Evolutionary conservation across 169 alveolate species (phyloP).

Genomic region (Neospora caninum): DNA sequence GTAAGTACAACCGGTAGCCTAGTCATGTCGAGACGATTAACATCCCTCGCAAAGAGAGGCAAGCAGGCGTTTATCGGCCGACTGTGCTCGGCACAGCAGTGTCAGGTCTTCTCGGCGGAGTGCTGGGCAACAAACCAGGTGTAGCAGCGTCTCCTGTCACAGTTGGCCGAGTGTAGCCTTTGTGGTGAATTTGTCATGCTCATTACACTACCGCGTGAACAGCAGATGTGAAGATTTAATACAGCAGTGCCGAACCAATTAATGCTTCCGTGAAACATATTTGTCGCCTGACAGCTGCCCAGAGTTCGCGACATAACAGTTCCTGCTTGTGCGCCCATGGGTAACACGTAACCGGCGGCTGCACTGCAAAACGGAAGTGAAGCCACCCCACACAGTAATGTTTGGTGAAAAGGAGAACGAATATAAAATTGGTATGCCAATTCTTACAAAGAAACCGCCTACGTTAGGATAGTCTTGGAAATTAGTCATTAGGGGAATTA

Average conservation of each 20-base stretch:
- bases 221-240: not conserved
- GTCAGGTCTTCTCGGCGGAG: not conserved
- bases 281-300: not conserved
- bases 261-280: not conserved
- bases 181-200: not conserved
- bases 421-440: no score
- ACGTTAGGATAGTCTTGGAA: no score
- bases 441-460: no score
- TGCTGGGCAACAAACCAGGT: not conserved
- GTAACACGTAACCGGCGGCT: no score
- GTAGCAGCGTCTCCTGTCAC: not conserved
- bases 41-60: not conserved
- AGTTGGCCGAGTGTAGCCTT: not conserved
- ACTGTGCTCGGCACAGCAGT: not conserved
- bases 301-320: not conserved
- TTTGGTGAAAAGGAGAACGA: no score
- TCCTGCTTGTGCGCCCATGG: no score
- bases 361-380: no score
- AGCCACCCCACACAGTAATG: no score
- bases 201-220: not conserved
- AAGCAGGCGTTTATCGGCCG: not conserved
- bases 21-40: not conserved
- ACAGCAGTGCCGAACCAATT: not conserved
- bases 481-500: no score
- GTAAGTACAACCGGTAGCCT: not conserved